Evolutionary conservation across 2,329 filamentous ascomycete genomes (phyloP), one percentile per base, ranked within the genome.

Genomic region (Aulographum hederae): DNA sequence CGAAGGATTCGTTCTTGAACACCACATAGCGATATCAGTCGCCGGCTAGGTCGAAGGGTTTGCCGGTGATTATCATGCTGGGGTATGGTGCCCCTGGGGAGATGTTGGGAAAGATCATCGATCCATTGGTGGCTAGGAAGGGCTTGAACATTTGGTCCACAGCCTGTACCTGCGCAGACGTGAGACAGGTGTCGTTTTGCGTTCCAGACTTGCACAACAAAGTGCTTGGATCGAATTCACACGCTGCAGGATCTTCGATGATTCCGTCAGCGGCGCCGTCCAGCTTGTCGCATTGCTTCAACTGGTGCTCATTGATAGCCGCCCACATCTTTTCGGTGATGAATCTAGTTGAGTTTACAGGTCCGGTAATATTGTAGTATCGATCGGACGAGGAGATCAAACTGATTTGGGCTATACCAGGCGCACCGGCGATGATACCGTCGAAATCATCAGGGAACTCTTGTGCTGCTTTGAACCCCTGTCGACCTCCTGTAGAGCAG

Each of bases 211-310:
- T n/a, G 26, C 57, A 61, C 18, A 51, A 37, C 11, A 60, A 45
- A 3, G 45, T 44, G 25, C 53, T 47, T 12, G 58, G 55, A 20
- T 52, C 43, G 41, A 59, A 60, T 13, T 50, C 38, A 46, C 61
- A 64, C n/a, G 53, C 45, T 6, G 46, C 48, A 2, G 60, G 52
- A 38, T 60, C 55, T 39, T 61, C 58, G 18, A 65, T 45, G 32
- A 65, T 56, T 5, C 58, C 58, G 41, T 68, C 64, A 6, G 46
- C 43, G 10, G 56, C 53, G 13, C 60, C 59, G 38, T 67, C 64
- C 5, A 63, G 45, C 3, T 41, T 41, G 38, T 67, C 63, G 41
- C 64, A 68, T 41, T 67, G 61, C 10, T 50, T 47, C 19, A 67
- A 38, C 21, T 63, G 48, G 30, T 57, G 54, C 12, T 46, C 37